A percentile compares a stretch with the other conserved stretches of the same genome.
These are phyloP conservation scores for Aristolochia californica DNA, from an alignment of 164 flowering plant genomes.

Conservation along the genomic window DNA sequence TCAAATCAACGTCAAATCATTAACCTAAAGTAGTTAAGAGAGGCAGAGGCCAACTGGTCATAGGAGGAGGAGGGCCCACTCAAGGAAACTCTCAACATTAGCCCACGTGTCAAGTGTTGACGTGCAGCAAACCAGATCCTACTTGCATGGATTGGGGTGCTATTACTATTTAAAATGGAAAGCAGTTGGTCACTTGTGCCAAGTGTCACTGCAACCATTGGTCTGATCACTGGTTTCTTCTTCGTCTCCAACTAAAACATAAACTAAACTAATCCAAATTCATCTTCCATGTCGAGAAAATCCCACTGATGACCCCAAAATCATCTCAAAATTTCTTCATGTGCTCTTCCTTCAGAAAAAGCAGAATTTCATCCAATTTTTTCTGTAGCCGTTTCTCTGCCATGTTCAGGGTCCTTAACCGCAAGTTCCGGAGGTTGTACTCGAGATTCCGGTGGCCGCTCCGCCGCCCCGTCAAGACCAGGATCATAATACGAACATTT, in stretches of 20 bases:
- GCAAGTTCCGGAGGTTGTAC: conserved; percentile 36
- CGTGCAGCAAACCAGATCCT: no score
- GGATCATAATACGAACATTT: conserved; percentile 45
- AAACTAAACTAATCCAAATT: conserved; percentile 11
- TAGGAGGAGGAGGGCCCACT: no score
- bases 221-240: conserved; percentile 8
- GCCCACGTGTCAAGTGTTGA: no score
- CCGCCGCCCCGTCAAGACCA: conserved; percentile 38
- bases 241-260: conserved; percentile 9
- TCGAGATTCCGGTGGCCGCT: conserved; percentile 39
- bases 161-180: neutral
- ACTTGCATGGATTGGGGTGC: no score
- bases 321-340: neutral
- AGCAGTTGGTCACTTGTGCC: conserved; percentile 1
- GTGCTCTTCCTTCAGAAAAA: neutral
- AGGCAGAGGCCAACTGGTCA: no score
- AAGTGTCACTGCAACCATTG: neutral
- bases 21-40: no score
- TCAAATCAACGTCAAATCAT: no score
- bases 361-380: conserved; percentile 1
- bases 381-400: conserved; percentile 12
- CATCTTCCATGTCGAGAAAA: no score
- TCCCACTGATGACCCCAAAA: neutral
- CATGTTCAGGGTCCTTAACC: conserved; percentile 27
- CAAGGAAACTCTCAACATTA: no score